Percentiles rank a stretch among this genome's conserved stretches.
phyloP scores from a whole-genome alignment of 495 filamentous ascomycete genomes.

The Corynascus novoguineensis region DNA sequence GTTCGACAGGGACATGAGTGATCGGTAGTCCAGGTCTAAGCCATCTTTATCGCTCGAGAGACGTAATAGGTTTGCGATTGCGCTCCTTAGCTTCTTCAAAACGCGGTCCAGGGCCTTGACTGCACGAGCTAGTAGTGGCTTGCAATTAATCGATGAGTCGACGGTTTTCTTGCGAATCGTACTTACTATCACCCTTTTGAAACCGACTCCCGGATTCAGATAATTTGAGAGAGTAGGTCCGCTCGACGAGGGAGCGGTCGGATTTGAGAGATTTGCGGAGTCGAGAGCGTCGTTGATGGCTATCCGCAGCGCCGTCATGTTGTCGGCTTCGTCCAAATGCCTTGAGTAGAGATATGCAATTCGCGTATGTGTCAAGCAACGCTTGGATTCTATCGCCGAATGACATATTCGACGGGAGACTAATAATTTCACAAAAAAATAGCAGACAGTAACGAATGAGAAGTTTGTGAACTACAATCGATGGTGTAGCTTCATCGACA shows the following conservation, averaged over 20 bases:
- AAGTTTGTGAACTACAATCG: no score
- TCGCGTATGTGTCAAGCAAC: slow-evolving; percentile 34
- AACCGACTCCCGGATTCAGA: slow-evolving; percentile 24
- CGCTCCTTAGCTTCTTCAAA: slow-evolving; percentile 24
- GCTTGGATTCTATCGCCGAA: slow-evolving; percentile 29
- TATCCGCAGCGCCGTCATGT: slow-evolving; percentile 23
- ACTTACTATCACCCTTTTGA: slow-evolving; percentile 32
- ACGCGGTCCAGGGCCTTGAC: slow-evolving; percentile 28
- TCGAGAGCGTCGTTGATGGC: slow-evolving; percentile 32
- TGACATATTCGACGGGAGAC: slow-evolving; percentile 13
- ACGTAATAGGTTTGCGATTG: slow-evolving; percentile 26
- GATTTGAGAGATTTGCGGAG: slow-evolving; percentile 29
- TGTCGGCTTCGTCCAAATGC: slow-evolving; percentile 16
- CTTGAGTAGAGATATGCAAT: slow-evolving; percentile 33
- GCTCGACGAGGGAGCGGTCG: slow-evolving; percentile 29
- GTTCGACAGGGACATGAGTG: slow-evolving; percentile 34
- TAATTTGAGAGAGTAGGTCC: slow-evolving; percentile 25
- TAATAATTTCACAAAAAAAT: no score
- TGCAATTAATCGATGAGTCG: slow-evolving; percentile 3
- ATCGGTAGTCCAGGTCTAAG: slow-evolving; percentile 31
- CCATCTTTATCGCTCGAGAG: slow-evolving; percentile 21
- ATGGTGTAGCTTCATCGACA: neutral
- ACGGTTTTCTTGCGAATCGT: neutral
- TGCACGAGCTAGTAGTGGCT: slow-evolving; percentile 26
- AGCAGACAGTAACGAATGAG: no score